Evolutionary conservation across 345 rosid species (phyloP).

Genomic region (Salix udensis): DNA sequence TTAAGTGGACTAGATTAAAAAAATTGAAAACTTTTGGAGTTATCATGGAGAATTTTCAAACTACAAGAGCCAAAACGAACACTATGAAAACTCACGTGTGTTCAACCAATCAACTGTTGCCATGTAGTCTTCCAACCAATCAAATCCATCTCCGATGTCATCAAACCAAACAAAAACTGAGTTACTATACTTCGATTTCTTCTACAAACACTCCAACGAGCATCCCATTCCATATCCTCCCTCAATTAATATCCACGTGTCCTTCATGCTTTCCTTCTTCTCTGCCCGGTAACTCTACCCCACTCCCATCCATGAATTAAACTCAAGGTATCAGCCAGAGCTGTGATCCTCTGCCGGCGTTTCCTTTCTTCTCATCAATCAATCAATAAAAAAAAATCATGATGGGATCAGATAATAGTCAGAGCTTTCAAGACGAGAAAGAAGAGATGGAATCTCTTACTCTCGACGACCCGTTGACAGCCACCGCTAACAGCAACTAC

Average conservation of each 20-base stretch:
- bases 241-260: constrained; percentile 33
- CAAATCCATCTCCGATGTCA: neutral
- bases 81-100: too few relatives aligned
- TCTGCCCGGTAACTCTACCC: neutral
- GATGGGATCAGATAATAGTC: constrained; percentile 81
- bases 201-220: too few relatives aligned
- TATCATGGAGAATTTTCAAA: too few relatives aligned
- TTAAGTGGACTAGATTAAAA: too few relatives aligned
- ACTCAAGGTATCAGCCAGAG: neutral
- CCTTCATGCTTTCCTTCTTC: constrained; percentile 15
- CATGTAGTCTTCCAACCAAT: neutral
- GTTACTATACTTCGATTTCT: neutral
- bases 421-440: constrained; percentile 49
- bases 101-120: neutral
- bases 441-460: constrained; percentile 74
- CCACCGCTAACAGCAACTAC: constrained; percentile 1
- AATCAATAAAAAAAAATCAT: constrained; percentile 18
- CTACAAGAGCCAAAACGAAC: too few relatives aligned
- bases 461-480: constrained; percentile 38
- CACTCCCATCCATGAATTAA: neutral
- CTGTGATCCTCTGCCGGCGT: neutral
- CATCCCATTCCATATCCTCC: neutral
- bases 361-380: neutral
- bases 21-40: too few relatives aligned
- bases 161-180: too few relatives aligned